These are phyloP conservation scores for Lentinula detonsa DNA, from an alignment of 768 basidiomycete genomes.

Conservation along the genomic window DNA sequence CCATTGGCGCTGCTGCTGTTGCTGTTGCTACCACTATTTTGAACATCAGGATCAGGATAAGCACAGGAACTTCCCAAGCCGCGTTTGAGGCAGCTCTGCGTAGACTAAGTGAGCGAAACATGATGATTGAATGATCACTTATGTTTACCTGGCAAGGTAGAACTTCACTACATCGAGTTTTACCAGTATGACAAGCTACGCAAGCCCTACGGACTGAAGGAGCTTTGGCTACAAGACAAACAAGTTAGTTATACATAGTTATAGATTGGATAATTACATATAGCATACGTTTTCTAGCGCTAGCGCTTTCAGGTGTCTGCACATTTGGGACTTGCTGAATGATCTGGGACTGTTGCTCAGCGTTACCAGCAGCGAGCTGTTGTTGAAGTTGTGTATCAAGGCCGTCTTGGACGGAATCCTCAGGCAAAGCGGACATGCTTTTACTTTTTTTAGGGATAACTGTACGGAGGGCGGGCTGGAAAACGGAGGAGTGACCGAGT, in stretches of 20 bases:
- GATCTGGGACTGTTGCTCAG: conserved; percentile 29
- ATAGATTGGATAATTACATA: conserved; percentile 1
- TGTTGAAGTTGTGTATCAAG: conserved; percentile 2
- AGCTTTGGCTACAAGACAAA: conserved; percentile 53
- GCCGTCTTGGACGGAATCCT: conserved; percentile 1
- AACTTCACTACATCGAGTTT: conserved; percentile 78
- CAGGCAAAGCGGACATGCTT: conserved; percentile 3
- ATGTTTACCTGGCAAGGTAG: conserved; percentile 68
- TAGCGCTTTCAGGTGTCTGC: conserved; percentile 21
- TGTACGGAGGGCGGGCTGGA: conserved; percentile 1
- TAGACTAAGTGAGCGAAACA: conserved; percentile 1
- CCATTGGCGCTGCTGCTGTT: conserved; percentile 28
- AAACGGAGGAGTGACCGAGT: neutral
- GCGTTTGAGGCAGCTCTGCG: conserved; percentile 76
- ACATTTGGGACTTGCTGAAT: conserved; percentile 16
- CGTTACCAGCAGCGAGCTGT: conserved; percentile 10
- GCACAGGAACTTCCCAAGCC: conserved; percentile 65
- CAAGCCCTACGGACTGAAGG: conserved; percentile 80
- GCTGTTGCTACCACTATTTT: conserved; percentile 21
- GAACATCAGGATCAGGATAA: conserved; percentile 73
- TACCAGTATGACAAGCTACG: conserved; percentile 75
- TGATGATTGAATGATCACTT: neutral
- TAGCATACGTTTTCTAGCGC: conserved; percentile 55
- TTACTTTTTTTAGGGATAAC: neutral
- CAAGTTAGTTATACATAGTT: neutral